These are phyloP conservation scores for Debaryomyces singareniensis DNA, from an alignment of 1,139 yeast genomes.

Conservation along the genomic window DNA sequence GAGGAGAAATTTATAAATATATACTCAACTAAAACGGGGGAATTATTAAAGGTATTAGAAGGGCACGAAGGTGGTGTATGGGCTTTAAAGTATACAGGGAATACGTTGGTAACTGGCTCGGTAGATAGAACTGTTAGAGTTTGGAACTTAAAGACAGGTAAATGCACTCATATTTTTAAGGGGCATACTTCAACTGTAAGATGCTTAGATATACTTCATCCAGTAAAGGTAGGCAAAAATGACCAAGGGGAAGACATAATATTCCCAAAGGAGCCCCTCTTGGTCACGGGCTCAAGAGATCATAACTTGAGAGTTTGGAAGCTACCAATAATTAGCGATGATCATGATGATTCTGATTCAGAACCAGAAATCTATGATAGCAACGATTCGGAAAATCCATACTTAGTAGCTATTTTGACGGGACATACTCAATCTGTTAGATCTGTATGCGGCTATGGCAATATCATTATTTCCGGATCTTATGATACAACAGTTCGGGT, in stretches of 20 bases:
- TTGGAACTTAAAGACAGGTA: conserved; percentile 76
- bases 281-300: conserved; percentile 90
- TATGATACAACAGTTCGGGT: conserved; percentile 89
- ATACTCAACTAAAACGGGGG: conserved; percentile 73
- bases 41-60: conserved; percentile 54
- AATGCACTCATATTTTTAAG: conserved; percentile 77
- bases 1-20: conserved; percentile 82
- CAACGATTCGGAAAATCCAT: conserved; percentile 51
- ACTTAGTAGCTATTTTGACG: conserved; percentile 62
- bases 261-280: conserved; percentile 56
- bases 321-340: conserved; percentile 53
- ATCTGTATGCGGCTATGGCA: conserved; percentile 81
- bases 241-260: conserved; percentile 59
- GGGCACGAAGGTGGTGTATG: conserved; percentile 99
- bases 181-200: conserved; percentile 94
- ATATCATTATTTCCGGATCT: conserved; percentile 80
- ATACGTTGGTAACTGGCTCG: conserved; percentile 81
- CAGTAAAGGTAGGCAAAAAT: conserved; percentile 52
- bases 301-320: conserved; percentile 86
- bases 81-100: conserved; percentile 90
- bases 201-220: conserved; percentile 78
- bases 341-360: conserved; percentile 23
- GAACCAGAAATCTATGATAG: conserved; percentile 35
- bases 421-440: conserved; percentile 91
- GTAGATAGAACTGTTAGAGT: conserved; percentile 85